phyloP scores from a whole-genome alignment of 257 asterid genomes.

The Nemophila menziesii region DNA sequence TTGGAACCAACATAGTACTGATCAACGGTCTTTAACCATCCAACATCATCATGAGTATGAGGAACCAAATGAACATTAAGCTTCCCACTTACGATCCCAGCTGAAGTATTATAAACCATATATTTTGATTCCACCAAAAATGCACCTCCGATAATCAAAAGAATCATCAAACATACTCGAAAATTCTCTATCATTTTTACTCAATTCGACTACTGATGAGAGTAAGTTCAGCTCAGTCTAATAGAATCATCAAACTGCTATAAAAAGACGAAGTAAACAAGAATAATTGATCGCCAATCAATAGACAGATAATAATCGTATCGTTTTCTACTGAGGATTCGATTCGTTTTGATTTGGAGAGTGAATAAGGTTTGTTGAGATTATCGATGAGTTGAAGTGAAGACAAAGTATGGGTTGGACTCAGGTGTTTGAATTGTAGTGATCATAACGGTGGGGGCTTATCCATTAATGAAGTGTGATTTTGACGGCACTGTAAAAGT shows the following conservation, averaged over 20 bases:
- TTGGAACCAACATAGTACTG: constrained; percentile 96
- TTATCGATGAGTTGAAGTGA: neutral
- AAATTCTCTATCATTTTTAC: neutral
- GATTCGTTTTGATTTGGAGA: too few species aligned
- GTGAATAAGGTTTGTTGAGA: neutral
- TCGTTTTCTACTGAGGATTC: too few species aligned
- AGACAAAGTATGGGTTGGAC: too few species aligned
- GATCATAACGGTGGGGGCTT: neutral
- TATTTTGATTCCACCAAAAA: constrained; percentile 37
- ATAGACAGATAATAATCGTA: neutral
- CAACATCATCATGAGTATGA: constrained; percentile 95
- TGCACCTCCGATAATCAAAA: constrained; percentile 21
- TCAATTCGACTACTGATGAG: too few species aligned
- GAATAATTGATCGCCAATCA: too few species aligned
- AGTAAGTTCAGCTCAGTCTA: too few species aligned
- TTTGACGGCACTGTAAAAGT: too few species aligned
- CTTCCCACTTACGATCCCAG: constrained; percentile 46
- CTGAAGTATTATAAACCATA: constrained; percentile 69
- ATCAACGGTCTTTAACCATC: constrained; percentile 94
- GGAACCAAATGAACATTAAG: constrained; percentile 94
- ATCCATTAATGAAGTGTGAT: neutral
- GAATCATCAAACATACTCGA: constrained; percentile 7
- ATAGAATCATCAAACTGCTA: neutral
- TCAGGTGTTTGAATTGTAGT: neutral
- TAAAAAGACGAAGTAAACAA: neutral